A percentile compares a stretch with the other conserved stretches of the same genome.
phyloP scores from a whole-genome alignment of 2,329 filamentous ascomycete genomes.

The Penicillium rolfsii region DNA sequence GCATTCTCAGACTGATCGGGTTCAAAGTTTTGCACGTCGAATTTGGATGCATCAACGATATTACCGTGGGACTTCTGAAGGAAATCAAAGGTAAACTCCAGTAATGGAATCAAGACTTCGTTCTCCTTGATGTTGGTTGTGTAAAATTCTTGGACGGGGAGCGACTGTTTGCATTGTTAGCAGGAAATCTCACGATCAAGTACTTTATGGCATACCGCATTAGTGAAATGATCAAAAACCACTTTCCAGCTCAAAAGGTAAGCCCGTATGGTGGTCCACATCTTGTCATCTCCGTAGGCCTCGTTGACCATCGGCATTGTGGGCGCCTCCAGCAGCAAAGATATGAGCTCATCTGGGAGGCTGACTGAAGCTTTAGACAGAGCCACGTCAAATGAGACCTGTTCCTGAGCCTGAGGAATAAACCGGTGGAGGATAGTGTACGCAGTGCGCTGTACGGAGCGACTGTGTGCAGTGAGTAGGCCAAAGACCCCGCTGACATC shows the following conservation, averaged over 20 bases:
- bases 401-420: constrained; percentile 77
- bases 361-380: constrained; percentile 59
- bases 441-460: constrained; percentile 75
- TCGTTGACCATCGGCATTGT: constrained; percentile 69
- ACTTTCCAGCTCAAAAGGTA: constrained; percentile 91
- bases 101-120: constrained; percentile 67
- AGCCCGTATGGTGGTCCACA: constrained; percentile 71
- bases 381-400: constrained; percentile 76
- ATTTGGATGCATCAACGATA: constrained; percentile 69
- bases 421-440: constrained; percentile 78
- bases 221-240: constrained; percentile 81
- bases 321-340: constrained; percentile 78
- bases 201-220: constrained; percentile 55
- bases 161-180: constrained; percentile 56
- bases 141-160: constrained; percentile 82
- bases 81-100: constrained; percentile 82
- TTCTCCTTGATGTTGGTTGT: constrained; percentile 75
- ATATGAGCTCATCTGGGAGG: constrained; percentile 82
- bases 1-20: constrained; percentile 64
- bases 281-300: constrained; percentile 64
- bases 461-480: constrained; percentile 74
- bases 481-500: constrained; percentile 72
- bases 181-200: not conserved
- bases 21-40: constrained; percentile 69
- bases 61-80: constrained; percentile 76